These are phyloP conservation scores for Coemansia sp. DNA, from an alignment of 192 early-diverging fungal genomes.

Conservation along the genomic window DNA sequence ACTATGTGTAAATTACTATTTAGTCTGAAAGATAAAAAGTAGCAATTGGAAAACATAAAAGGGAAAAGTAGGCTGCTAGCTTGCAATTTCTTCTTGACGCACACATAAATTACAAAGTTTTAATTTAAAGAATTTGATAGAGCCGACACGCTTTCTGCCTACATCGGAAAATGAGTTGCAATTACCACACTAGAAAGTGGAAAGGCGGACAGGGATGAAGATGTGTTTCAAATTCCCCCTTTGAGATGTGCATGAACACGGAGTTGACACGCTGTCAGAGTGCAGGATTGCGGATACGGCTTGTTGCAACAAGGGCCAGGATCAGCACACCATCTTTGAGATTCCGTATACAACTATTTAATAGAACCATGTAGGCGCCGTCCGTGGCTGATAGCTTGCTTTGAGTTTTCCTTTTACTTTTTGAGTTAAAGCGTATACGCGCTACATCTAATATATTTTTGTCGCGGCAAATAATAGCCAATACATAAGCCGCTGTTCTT, in stretches of 20 bases:
- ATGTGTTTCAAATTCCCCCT: neutral
- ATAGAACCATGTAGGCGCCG: neutral
- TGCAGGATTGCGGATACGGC: neutral
- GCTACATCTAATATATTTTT: neutral
- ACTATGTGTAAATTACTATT: too few relatives aligned
- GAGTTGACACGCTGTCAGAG: neutral
- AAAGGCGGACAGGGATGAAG: neutral
- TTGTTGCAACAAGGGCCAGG: too few relatives aligned
- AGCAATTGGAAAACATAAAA: too few relatives aligned
- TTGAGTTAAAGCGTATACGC: too few relatives aligned
- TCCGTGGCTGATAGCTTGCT: neutral
- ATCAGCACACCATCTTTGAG: neutral
- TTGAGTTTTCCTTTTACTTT: neutral
- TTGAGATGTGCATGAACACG: neutral
- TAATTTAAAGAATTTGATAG: too few relatives aligned
- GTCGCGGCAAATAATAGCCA: neutral
- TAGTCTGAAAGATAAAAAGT: too few relatives aligned
- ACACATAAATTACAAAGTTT: too few relatives aligned
- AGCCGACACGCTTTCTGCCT: too few relatives aligned
- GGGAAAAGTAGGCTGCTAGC: too few relatives aligned
- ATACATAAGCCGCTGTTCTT: neutral
- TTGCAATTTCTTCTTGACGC: too few relatives aligned
- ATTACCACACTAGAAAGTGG: neutral
- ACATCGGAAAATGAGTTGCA: too few relatives aligned
- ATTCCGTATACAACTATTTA: neutral